These are phyloP conservation scores for Pseudogymnoascus sp. DNA, from an alignment of 2,329 filamentous ascomycete genomes.

Conservation along the genomic window DNA sequence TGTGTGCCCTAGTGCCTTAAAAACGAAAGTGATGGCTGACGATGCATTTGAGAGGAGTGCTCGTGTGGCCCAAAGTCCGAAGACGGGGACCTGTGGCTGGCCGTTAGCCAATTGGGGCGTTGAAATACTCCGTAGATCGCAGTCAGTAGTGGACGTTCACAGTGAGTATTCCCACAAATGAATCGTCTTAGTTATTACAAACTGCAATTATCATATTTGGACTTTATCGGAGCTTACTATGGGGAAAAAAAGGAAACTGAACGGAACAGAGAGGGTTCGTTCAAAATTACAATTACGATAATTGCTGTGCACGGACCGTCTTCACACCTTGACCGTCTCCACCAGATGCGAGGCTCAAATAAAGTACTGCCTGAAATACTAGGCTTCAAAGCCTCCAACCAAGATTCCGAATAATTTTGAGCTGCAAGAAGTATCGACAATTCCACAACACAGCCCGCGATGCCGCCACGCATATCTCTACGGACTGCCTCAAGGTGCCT, in stretches of 20 bases:
- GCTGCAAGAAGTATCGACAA: constrained; percentile 2
- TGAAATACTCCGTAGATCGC: not conserved
- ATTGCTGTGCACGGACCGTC: not conserved
- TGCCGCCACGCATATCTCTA: constrained; percentile 50
- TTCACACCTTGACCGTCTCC: not conserved
- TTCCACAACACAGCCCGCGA: constrained; percentile 25
- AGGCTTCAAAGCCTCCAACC: not conserved
- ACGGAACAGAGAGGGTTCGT: not conserved
- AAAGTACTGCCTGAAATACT: not conserved
- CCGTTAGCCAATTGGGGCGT: not conserved
- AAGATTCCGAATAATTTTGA: constrained; percentile 10
- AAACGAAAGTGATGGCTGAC: not conserved
- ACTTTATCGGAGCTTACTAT: not conserved
- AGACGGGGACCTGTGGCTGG: not conserved
- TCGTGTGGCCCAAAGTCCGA: not conserved
- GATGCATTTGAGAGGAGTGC: not conserved
- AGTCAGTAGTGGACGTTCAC: not conserved
- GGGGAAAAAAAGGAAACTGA: not conserved
- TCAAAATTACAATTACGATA: not conserved
- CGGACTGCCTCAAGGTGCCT: constrained; percentile 38
- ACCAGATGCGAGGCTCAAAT: not conserved
- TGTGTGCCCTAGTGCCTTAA: not conserved
- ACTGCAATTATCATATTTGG: constrained; percentile 8
- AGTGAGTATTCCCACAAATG: not conserved
- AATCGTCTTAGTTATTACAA: not conserved